Conservation (phyloP, 805 yeast species). For the Nakazawaea ishiwadae region DNA sequence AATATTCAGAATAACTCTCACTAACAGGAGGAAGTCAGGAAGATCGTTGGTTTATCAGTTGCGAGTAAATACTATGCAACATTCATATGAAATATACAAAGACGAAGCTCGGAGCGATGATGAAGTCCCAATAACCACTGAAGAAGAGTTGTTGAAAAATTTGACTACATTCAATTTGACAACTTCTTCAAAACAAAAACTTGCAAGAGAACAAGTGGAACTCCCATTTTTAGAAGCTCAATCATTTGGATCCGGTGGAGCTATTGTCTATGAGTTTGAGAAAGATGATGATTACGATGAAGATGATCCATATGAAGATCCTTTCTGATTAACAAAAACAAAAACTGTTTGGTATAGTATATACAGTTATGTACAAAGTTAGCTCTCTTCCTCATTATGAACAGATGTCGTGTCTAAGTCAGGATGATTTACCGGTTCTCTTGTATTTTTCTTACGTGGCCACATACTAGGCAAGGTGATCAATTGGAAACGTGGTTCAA, state of each 20-base stretch:
- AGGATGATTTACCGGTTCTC: conserved; percentile 27
- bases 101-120: conserved; percentile 20
- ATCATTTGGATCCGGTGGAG: conserved; percentile 75
- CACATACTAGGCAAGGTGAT: conserved; percentile 81
- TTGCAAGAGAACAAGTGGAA: conserved; percentile 80
- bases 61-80: conserved; percentile 43
- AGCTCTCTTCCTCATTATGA: not conserved
- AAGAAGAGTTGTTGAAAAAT: conserved; percentile 54
- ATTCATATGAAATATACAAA: conserved; percentile 24
- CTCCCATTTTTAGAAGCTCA: conserved; percentile 93
- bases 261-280: conserved; percentile 92
- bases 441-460: conserved; percentile 64
- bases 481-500: conserved; percentile 89
- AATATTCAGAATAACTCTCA: conserved; percentile 44
- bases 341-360: too few species aligned
- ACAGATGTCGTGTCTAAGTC: conserved; percentile 2
- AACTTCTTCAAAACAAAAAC: conserved; percentile 68
- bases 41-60: conserved; percentile 59
- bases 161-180: conserved; percentile 85
- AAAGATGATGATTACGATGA: conserved; percentile 98
- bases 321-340: conserved; percentile 65
- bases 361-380: not conserved
- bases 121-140: conserved; percentile 28
- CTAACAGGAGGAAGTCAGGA: conserved; percentile 81
- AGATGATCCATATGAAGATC: conserved; percentile 97